These are phyloP conservation scores for Aureobasidium sp. DNA, from an alignment of 2,329 filamentous ascomycete genomes.

Conservation along the genomic window DNA sequence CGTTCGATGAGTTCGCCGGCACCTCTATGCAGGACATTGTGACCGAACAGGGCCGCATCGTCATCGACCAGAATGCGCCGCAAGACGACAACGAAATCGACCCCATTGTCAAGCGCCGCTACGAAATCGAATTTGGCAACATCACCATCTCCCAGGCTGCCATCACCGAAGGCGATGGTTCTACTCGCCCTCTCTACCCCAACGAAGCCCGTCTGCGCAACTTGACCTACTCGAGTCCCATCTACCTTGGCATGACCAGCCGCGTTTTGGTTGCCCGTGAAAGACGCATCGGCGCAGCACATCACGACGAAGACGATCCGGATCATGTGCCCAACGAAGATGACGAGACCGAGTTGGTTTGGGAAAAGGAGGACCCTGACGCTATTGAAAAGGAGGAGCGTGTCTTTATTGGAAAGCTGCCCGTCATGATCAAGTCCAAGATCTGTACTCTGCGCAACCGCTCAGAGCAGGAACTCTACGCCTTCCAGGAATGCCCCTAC, in stretches of 20 bases:
- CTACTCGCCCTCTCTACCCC: constrained; percentile 74
- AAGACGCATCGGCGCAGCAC: constrained; percentile 49
- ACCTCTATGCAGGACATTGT: constrained; percentile 93
- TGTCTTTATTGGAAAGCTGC: constrained; percentile 90
- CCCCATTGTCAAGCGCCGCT: constrained; percentile 77
- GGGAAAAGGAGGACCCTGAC: constrained; percentile 34
- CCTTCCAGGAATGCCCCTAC: constrained; percentile 93
- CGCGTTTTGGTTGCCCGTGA: constrained; percentile 78
- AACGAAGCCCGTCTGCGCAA: constrained; percentile 96
- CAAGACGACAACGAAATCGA: constrained; percentile 58
- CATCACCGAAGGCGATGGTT: constrained; percentile 87
- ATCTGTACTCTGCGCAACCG: constrained; percentile 84
- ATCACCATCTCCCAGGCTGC: constrained; percentile 83
- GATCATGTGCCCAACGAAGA: constrained; percentile 32
- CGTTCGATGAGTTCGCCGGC: constrained; percentile 93
- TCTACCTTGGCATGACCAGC: constrained; percentile 83
- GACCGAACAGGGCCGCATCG: constrained; percentile 81
- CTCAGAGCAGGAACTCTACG: constrained; percentile 76
- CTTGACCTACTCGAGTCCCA: constrained; percentile 84
- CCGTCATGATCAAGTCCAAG: constrained; percentile 96
- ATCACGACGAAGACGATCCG: constrained; percentile 59
- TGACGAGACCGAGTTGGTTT: constrained; percentile 36
- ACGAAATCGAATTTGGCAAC: constrained; percentile 89
- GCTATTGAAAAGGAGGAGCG: constrained; percentile 48
- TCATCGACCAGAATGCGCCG: constrained; percentile 86